Conservation (phyloP, 257 asterid species). For the Petunia secreta region DNA sequence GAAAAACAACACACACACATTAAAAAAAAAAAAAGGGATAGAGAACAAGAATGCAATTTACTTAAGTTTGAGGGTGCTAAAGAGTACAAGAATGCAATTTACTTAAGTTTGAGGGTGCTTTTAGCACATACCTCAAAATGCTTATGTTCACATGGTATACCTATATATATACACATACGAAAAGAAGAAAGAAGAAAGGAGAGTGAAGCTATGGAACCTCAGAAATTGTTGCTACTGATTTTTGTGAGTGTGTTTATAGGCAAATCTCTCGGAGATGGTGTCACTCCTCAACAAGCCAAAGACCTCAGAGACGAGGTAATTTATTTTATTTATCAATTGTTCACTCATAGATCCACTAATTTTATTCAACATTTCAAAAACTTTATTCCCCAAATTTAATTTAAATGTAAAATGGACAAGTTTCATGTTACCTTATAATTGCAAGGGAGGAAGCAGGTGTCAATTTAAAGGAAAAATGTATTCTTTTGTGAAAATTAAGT, state of each 20-base stretch:
- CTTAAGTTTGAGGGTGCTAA: no score
- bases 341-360: constrained; percentile 20
- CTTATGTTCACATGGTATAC: background rate
- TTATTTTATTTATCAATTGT: background rate
- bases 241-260: constrained; percentile 44
- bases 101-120: background rate
- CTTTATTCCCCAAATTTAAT: background rate
- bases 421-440: background rate
- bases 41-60: no score
- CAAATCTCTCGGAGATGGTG: constrained; percentile 65
- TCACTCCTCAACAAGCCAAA: constrained; percentile 73
- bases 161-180: background rate
- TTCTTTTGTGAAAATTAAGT: background rate
- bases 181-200: background rate
- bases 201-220: constrained; percentile 53
- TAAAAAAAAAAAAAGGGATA: no score
- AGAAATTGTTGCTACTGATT: constrained; percentile 47
- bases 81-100: background rate
- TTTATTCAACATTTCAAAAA: background rate
- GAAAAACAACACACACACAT: no score
- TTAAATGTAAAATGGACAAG: background rate
- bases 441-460: background rate
- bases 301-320: constrained; percentile 90
- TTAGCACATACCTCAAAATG: background rate
- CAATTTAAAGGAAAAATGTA: background rate